Conservation (phyloP, 1,284 basidiomycete species). For the Tilletia indica region DNA sequence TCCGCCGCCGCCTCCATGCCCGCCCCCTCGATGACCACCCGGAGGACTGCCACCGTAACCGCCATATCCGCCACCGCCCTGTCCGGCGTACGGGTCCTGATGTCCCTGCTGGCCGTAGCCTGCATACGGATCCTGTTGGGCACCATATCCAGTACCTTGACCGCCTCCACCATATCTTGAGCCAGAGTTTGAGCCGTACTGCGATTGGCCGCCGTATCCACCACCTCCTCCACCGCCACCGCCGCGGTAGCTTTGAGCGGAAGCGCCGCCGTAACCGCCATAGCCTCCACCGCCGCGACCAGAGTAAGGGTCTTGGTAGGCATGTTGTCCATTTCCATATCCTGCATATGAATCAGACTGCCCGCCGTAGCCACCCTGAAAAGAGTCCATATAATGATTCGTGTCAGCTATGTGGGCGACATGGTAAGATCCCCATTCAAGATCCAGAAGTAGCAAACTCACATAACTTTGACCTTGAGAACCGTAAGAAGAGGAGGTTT, state of each 20-base stretch:
- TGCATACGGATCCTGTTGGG: constrained; percentile 6
- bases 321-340: constrained; percentile 18
- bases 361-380: constrained; percentile 25
- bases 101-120: constrained; percentile 14
- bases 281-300: constrained; percentile 22
- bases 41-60: constrained; percentile 25
- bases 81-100: constrained; percentile 4
- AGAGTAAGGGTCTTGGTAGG: constrained; percentile 21
- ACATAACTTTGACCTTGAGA: constrained; percentile 1
- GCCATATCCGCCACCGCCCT: constrained; percentile 23
- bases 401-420: not conserved
- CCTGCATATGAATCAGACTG: constrained; percentile 10
- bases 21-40: not conserved
- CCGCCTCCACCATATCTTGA: constrained; percentile 29
- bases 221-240: constrained; percentile 19
- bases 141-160: constrained; percentile 21
- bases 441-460: not conserved
- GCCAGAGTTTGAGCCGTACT: constrained; percentile 26
- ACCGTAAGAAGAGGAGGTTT: not conserved
- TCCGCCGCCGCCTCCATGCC: not conserved
- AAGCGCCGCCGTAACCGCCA: constrained; percentile 27
- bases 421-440: not conserved
- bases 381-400: not conserved
- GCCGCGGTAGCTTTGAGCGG: constrained; percentile 19
- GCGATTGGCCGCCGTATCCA: constrained; percentile 21